These are phyloP conservation scores for Dendrocalamus sinicus DNA, from an alignment of 176 grass and related monocot species.

Conservation along the genomic window DNA sequence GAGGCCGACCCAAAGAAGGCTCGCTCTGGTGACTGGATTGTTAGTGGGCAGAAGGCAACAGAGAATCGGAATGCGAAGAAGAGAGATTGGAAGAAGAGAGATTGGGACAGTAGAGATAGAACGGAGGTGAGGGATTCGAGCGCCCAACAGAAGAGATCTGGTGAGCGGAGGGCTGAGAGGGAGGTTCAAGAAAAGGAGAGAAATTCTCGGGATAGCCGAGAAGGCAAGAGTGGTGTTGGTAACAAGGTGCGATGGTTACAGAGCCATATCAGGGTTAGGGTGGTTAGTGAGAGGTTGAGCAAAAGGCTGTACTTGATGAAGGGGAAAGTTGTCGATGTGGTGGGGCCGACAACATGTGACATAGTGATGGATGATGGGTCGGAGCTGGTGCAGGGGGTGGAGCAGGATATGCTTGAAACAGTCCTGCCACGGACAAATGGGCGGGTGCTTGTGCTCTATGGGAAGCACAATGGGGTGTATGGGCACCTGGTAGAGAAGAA, in stretches of 20 bases:
- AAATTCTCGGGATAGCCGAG: conserved; percentile 41
- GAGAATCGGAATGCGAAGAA: conserved; percentile 58
- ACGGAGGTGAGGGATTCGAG: conserved; percentile 38
- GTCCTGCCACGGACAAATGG: conserved; percentile 78
- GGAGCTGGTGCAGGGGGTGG: conserved; percentile 79
- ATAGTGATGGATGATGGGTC: conserved; percentile 74
- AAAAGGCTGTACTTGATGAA: conserved; percentile 81
- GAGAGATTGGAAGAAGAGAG: conserved; percentile 60
- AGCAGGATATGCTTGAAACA: conserved; percentile 96
- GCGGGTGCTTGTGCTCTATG: conserved; percentile 75
- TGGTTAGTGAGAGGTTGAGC: conserved; percentile 75
- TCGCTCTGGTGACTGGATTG: conserved; percentile 63
- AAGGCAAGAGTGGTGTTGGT: conserved; percentile 28
- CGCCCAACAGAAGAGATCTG: conserved; percentile 43
- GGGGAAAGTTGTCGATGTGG: conserved; percentile 81
- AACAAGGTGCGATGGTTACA: conserved; percentile 69
- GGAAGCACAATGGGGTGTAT: conserved; percentile 85
- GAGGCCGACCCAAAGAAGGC: conserved; percentile 76
- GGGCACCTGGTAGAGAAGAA: conserved; percentile 77
- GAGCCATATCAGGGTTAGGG: conserved; percentile 88
- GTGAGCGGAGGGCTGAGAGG: conserved; percentile 38
- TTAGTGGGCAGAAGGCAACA: conserved; percentile 39
- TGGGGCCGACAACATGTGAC: conserved; percentile 83
- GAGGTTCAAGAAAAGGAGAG: conserved; percentile 49
- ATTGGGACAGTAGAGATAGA: conserved; percentile 43